Evolutionary conservation across 2,329 filamentous ascomycete genomes (phyloP).

Genomic region (Cercospora berteroae): DNA sequence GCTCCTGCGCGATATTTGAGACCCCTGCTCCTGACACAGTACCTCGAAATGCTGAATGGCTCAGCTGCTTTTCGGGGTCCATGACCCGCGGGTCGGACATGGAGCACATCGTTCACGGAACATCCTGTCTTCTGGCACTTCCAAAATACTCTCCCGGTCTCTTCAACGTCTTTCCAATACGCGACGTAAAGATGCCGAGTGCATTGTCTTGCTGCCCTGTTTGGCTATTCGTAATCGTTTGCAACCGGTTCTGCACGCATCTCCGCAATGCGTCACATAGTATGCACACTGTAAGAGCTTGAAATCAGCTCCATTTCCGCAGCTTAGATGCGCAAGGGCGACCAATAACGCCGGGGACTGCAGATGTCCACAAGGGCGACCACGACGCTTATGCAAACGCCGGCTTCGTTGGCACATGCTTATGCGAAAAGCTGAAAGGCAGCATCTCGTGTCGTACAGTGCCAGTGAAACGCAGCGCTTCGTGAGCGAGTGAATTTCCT

Average conservation of each 20-base stretch:
- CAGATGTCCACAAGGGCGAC: neutral
- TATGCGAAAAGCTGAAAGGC: neutral
- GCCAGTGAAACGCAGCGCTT: neutral
- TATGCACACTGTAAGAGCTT: neutral
- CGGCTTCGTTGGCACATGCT: neutral
- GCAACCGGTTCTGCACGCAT: neutral
- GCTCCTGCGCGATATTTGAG: neutral
- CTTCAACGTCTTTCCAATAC: neutral
- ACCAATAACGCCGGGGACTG: neutral
- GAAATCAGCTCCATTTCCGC: neutral
- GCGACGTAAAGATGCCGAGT: neutral
- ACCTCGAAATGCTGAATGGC: neutral
- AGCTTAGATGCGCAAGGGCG: neutral
- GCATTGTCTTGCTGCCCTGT: neutral
- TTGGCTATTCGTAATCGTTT: neutral
- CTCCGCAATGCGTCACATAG: neutral
- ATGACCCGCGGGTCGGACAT: neutral
- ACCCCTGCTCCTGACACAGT: neutral
- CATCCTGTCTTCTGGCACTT: neutral
- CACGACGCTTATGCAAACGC: neutral
- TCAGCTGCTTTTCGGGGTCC: neutral
- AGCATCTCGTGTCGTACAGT: neutral
- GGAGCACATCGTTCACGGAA: neutral
- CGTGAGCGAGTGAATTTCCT: neutral
- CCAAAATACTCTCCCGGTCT: neutral